Base-by-base conservation (phyloP, 2,329 filamentous ascomycete genomes). In the Monilinia fructigena region DNA sequence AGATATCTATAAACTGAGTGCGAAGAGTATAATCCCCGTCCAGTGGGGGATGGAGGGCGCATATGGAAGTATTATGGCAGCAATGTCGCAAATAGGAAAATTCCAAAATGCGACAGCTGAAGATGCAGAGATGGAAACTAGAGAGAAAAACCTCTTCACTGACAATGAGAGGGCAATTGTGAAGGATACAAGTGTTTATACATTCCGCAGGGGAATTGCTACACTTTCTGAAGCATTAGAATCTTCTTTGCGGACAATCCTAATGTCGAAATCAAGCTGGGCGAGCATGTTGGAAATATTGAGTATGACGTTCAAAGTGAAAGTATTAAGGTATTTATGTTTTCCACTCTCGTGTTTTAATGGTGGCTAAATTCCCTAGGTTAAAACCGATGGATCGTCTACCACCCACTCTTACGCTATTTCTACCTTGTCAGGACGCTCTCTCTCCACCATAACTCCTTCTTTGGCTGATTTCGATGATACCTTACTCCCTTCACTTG, bases 1-100 rank as follows among this genome's bases (percentile, higher is more conserved):
- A 6, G 91, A 97, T 77, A 86, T 96, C 58, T 87, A 91, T 76
- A 84, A 89, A 75, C 81, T 98, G 61, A 97, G 93, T 77, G 86
- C 86, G 58, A 86, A 86, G 72, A 87, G 86, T 61, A 80, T 90
- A 47, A 40, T 74, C 31, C 68, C 73, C 0, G 52, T 50, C n/a
- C n/a, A 68, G 4, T 76, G 72, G 72, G 45, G 70, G 52, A 52
- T 66, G 26, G 75, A 76, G 53, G 59, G 35, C 0, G 10, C 56
- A 7, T 54, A 66, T 61, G 72, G 71, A 11, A 71, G 67, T 45
- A 26, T 74, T 4, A 67, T 40, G 35, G 69, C 63, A 10, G 40
- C 35, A 26, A 16, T n/a, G 6, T 59, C n/a, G n/a, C 26, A 55
- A 42, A 35, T 56, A 20, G 6, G 16, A n/a, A 59, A 59, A 55